Conservation (phyloP, 257 asterid species). For the Linderniella brevidens region DNA sequence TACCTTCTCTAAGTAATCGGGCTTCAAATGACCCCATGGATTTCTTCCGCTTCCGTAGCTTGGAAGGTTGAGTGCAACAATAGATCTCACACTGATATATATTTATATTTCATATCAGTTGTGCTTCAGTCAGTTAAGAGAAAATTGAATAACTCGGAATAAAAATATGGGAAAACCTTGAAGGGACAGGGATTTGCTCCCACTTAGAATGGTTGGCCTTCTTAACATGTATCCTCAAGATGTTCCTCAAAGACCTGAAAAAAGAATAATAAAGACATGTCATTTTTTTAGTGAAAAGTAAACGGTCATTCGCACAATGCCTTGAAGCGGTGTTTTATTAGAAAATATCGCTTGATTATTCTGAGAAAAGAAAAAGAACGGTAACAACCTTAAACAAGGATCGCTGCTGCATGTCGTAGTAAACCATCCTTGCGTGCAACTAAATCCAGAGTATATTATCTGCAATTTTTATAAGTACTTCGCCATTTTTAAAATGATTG, state of each 20-base stretch:
- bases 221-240: conserved; percentile 71
- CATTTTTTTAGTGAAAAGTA: background rate
- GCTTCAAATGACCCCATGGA: conserved; percentile 95
- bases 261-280: background rate
- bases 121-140: no score
- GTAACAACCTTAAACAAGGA: conserved; percentile 65
- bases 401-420: conserved; percentile 79
- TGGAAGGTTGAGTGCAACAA: conserved; percentile 90
- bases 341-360: no score
- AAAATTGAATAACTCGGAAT: conserved; percentile 2
- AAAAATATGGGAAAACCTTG: conserved; percentile 38
- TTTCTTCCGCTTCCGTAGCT: conserved; percentile 98
- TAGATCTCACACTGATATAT: conserved; percentile 66
- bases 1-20: conserved; percentile 87
- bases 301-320: background rate
- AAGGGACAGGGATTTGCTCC: conserved; percentile 78
- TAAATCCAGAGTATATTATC: conserved; percentile 85
- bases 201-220: conserved; percentile 74
- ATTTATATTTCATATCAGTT: background rate
- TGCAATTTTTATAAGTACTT: conserved; percentile 11
- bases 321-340: no score
- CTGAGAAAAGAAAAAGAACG: no score
- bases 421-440: conserved; percentile 97
- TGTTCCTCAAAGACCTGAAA: conserved; percentile 82
- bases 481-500: no score